Evolutionary conservation across 208 protist species (phyloP), one percentile per base, ranked within the genome.

Genomic region (Lotmaria passim): DNA sequence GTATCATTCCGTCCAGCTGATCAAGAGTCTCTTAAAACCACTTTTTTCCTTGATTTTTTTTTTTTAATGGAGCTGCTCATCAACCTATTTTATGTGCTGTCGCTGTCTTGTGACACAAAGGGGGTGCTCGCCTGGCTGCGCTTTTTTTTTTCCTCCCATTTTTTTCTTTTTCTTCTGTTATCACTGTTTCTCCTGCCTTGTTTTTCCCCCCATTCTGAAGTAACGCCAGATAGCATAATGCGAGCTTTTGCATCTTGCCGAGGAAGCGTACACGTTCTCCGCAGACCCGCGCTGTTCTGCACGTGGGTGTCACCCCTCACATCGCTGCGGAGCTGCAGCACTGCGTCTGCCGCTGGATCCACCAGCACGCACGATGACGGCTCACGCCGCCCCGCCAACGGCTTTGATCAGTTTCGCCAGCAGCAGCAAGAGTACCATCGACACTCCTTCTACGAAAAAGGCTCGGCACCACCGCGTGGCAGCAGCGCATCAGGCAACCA

Each of bases 361-460:
- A n/a, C n/a, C n/a, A n/a, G n/a, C 23, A 24, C 5, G 30, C 30
- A 5, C 19, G 34, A 5, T 30, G 23, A 4, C 0, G 7, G 7
- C 47, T 2, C 30, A 3, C 17, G 17, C 28, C 41, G n/a, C 19
- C 23, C 24, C 44, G 44, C 58, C 7, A 41, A 44, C 55, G 33
- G 34, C 57, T 79, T 69, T 58, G 50, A 74, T 7, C 82, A 81
- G 48, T 87, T 87, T 33, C 48, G 63, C 3, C n/a, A 68, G 21
- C 77, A 87, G 44, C 78, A 73, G 14, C 34, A 71, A 43, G n/a
- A 55, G 24, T 86, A 77, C 51, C 71, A 89, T 67, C 52, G 55
- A 14, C 83, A 81, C 68, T 85, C 79, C 23, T 84, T 89, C 47
- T 67, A 86, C 43, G 77, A 81, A 26, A 85, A 85, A 46, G 82